phyloP scores from a whole-genome alignment of 768 basidiomycete genomes.

The Amanita pseudoporphyria region DNA sequence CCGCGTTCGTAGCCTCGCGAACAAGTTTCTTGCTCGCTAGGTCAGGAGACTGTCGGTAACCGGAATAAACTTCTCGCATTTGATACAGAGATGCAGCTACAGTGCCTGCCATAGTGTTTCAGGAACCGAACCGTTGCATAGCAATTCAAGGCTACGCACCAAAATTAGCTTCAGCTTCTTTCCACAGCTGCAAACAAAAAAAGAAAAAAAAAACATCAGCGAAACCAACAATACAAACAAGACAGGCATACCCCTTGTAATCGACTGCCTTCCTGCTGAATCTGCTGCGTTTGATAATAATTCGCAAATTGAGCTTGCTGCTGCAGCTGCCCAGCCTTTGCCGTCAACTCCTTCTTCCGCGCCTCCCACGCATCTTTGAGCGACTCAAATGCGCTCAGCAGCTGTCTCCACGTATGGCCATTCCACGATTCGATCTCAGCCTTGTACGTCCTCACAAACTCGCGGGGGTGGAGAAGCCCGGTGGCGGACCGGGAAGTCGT shows the following conservation, averaged over 20 bases:
- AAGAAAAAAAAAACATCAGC: neutral
- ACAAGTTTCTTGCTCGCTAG: constrained; percentile 64
- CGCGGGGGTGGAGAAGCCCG: constrained; percentile 53
- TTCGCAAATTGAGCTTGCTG: constrained; percentile 36
- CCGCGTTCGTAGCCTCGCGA: constrained; percentile 70
- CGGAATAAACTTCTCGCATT: constrained; percentile 62
- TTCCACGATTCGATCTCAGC: constrained; percentile 67
- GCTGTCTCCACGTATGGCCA: constrained; percentile 60
- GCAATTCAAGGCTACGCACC: constrained; percentile 25
- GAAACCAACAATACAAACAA: neutral
- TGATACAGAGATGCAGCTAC: constrained; percentile 66
- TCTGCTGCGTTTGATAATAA: constrained; percentile 31
- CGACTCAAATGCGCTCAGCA: constrained; percentile 48
- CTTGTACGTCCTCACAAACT: constrained; percentile 58
- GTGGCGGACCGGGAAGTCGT: constrained; percentile 22
- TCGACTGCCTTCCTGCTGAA: constrained; percentile 46
- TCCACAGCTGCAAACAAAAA: constrained; percentile 32
- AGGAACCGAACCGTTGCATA: neutral
- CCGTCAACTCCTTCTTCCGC: constrained; percentile 47
- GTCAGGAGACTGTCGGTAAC: constrained; percentile 70
- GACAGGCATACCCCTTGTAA: constrained; percentile 46
- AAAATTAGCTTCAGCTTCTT: constrained; percentile 42
- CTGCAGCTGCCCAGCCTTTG: constrained; percentile 32
- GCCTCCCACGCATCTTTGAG: constrained; percentile 59
- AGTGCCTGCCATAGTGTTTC: constrained; percentile 31